These are phyloP conservation scores for Nicotiana undulata DNA, from an alignment of 257 asterid species.

Conservation along the genomic window DNA sequence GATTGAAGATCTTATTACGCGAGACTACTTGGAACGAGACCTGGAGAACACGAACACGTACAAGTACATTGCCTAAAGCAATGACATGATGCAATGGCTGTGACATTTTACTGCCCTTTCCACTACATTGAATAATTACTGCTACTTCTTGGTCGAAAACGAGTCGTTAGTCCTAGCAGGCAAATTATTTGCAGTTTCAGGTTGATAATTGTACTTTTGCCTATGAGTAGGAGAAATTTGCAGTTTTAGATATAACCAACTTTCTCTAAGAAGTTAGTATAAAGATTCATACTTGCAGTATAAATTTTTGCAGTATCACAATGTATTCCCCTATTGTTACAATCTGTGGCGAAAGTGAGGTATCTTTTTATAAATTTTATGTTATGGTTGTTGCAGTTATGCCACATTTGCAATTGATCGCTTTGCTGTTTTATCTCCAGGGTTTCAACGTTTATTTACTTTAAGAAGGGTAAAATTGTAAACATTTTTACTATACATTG, in stretches of 20 bases:
- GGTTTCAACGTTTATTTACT: too few relatives aligned
- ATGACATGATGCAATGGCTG: not conserved
- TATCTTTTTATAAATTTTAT: not conserved
- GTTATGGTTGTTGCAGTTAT: not conserved
- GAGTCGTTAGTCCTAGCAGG: not conserved
- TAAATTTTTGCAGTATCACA: not conserved
- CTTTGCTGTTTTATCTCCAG: too few relatives aligned
- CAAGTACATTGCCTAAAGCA: conserved; percentile 36
- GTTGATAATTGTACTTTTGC: not conserved
- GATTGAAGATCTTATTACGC: conserved; percentile 43
- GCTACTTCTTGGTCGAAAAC: not conserved
- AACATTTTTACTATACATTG: too few relatives aligned
- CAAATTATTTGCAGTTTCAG: not conserved
- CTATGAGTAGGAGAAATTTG: not conserved
- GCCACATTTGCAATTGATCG: not conserved
- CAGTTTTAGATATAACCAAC: not conserved
- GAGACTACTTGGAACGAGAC: conserved; percentile 51
- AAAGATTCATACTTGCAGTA: not conserved
- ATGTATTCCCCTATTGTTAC: not conserved
- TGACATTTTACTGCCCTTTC: not conserved
- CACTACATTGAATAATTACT: not conserved
- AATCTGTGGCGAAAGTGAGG: not conserved
- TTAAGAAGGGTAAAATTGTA: too few relatives aligned
- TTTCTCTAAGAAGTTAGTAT: not conserved
- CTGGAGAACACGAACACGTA: conserved; percentile 29